phyloP scores from a whole-genome alignment of 148 eudicot species.

The Vaccinium corymbosum region DNA sequence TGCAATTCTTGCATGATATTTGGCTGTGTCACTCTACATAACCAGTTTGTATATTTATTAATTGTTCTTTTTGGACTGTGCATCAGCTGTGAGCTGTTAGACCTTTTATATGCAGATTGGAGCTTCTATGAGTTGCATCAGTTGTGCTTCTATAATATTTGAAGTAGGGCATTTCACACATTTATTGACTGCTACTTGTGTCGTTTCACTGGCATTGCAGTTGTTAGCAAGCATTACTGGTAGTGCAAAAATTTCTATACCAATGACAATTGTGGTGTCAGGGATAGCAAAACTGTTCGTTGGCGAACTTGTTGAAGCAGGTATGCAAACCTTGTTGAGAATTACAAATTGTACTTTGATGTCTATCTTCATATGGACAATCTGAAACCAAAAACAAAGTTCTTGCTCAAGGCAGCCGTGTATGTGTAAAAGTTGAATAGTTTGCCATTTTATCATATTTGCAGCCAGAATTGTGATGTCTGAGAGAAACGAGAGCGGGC shows the following conservation, averaged over 20 bases:
- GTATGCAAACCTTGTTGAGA: conserved; percentile 25
- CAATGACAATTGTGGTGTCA: conserved; percentile 90
- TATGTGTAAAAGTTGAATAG: background rate
- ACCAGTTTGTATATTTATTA: background rate
- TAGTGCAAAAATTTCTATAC: conserved; percentile 79
- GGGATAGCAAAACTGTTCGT: conserved; percentile 98
- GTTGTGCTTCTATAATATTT: background rate
- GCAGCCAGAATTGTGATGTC: conserved; percentile 84
- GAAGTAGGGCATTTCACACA: background rate
- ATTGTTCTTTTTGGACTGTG: background rate
- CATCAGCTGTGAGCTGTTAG: background rate
- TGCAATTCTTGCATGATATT: background rate
- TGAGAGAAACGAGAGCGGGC: conserved; percentile 82
- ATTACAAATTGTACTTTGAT: background rate
- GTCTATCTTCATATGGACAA: background rate
- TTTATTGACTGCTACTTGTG: conserved; percentile 5
- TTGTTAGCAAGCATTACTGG: conserved; percentile 79
- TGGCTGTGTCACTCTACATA: background rate
- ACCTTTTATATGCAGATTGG: background rate
- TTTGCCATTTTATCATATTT: conserved; percentile 1
- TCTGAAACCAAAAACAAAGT: conserved; percentile 2
- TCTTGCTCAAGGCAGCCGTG: background rate
- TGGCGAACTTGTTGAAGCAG: conserved; percentile 94
- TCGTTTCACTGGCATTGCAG: conserved; percentile 34
- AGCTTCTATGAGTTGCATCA: conserved; percentile 2